A percentile compares a stretch with the other conserved stretches of the same genome.
Conservation (phyloP, 495 filamentous ascomycete species). For the Hypoxylon trugodes region DNA sequence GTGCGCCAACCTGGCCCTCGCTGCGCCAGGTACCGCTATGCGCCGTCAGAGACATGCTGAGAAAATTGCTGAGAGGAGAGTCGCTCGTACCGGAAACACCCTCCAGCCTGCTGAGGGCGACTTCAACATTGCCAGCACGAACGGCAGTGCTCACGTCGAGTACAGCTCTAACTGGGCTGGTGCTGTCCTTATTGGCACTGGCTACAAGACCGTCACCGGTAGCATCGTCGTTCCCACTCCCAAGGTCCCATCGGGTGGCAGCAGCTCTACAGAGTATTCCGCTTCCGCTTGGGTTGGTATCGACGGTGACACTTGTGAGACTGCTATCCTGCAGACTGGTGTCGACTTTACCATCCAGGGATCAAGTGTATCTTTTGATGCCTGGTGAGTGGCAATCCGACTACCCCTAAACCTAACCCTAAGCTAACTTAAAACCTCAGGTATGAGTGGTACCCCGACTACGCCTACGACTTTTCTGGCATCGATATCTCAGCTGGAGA, state of each 20-base stretch:
- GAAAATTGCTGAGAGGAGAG: conserved; percentile 25
- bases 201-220: conserved; percentile 62
- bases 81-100: conserved; percentile 28
- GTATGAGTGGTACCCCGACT: conserved; percentile 19
- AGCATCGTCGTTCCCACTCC: conserved; percentile 65
- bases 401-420: not conserved
- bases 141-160: conserved; percentile 34
- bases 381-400: conserved; percentile 75
- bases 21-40: conserved; percentile 26
- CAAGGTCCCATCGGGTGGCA: conserved; percentile 53
- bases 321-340: conserved; percentile 68
- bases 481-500: conserved; percentile 64
- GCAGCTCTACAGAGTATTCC: conserved; percentile 51
- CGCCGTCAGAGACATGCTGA: conserved; percentile 25
- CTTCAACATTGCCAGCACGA: conserved; percentile 6
- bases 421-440: not conserved
- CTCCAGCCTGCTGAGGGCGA: conserved; percentile 27
- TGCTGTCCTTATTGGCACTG: conserved; percentile 60
- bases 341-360: conserved; percentile 62
- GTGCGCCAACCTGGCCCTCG: conserved; percentile 31
- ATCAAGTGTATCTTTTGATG: conserved; percentile 52
- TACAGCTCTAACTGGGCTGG: conserved; percentile 71
- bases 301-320: conserved; percentile 65
- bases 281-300: conserved; percentile 72
- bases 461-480: conserved; percentile 62